These are phyloP conservation scores for Xeromyces bisporus DNA, from an alignment of 495 filamentous ascomycete species.

Conservation along the genomic window DNA sequence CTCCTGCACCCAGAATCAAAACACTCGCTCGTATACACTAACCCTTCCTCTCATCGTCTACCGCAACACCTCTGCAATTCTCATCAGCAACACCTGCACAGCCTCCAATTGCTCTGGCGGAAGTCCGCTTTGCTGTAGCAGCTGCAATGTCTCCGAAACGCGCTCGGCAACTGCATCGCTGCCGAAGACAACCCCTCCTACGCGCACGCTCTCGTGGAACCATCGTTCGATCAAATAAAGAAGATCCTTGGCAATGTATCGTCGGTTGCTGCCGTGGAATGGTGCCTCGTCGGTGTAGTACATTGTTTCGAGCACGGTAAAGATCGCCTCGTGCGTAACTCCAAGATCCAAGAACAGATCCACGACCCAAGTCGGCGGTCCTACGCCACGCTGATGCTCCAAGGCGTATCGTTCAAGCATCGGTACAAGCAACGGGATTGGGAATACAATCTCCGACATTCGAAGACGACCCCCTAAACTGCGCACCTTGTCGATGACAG, in stretches of 20 bases:
- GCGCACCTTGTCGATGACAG: constrained; percentile 54
- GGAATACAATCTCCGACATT: constrained; percentile 66
- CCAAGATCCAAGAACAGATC: constrained; percentile 62
- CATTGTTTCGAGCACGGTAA: constrained; percentile 63
- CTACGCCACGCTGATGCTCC: constrained; percentile 48
- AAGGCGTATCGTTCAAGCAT: constrained; percentile 64
- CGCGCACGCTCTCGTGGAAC: constrained; percentile 42
- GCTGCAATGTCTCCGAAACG: constrained; percentile 27
- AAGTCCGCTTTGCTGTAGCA: constrained; percentile 26
- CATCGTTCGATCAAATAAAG: constrained; percentile 44
- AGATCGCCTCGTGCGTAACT: constrained; percentile 56
- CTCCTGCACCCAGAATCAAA: neutral
- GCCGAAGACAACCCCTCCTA: constrained; percentile 35
- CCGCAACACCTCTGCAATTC: constrained; percentile 28
- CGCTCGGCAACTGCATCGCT: constrained; percentile 32
- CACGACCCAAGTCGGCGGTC: constrained; percentile 62
- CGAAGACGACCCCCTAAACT: constrained; percentile 62
- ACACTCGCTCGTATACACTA: neutral
- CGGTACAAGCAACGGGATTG: constrained; percentile 43
- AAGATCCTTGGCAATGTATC: constrained; percentile 43
- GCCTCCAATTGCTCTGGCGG: constrained; percentile 14
- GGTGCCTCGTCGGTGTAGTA: constrained; percentile 73
- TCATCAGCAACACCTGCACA: constrained; percentile 23
- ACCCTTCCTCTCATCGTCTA: constrained; percentile 11
- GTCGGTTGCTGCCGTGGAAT: constrained; percentile 49